A percentile compares a stretch with the other conserved stretches of the same genome.
phyloP scores from a whole-genome alignment of 805 yeast species.

The Torulaspora quercuum region DNA sequence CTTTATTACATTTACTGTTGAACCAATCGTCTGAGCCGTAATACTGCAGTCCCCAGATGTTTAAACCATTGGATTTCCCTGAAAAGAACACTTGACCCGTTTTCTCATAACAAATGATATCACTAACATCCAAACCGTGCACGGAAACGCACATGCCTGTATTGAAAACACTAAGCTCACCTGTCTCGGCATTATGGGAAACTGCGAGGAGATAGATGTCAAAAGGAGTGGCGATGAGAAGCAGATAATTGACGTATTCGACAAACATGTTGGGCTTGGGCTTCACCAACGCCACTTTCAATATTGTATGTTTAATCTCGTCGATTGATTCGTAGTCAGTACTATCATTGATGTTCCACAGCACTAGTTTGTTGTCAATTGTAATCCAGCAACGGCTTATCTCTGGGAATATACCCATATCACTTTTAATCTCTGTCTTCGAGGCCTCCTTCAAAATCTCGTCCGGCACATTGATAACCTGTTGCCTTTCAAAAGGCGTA shows the following conservation, averaged over 20 bases:
- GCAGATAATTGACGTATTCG: slow-evolving; percentile 64
- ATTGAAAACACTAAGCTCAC: slow-evolving; percentile 66
- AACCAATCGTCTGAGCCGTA: slow-evolving; percentile 84
- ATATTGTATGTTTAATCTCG: slow-evolving; percentile 72
- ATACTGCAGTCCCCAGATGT: slow-evolving; percentile 86
- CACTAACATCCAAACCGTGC: slow-evolving; percentile 70
- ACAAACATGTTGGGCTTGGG: slow-evolving; percentile 83
- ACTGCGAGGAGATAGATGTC: slow-evolving; percentile 76
- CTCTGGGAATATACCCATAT: slow-evolving; percentile 81
- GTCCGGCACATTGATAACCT: slow-evolving; percentile 73
- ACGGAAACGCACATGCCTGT: slow-evolving; percentile 78
- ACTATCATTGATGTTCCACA: slow-evolving; percentile 74
- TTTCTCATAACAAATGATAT: slow-evolving; percentile 53
- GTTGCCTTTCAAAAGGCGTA: slow-evolving; percentile 73
- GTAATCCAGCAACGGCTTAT: slow-evolving; percentile 82
- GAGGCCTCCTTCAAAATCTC: slow-evolving; percentile 69
- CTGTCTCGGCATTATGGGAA: slow-evolving; percentile 44
- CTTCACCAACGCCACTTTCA: slow-evolving; percentile 69
- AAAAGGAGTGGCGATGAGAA: slow-evolving; percentile 75
- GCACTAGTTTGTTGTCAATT: slow-evolving; percentile 70
- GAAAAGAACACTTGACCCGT: slow-evolving; percentile 82
- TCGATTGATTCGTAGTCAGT: slow-evolving; percentile 77
- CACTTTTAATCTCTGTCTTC: slow-evolving; percentile 59
- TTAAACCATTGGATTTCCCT: slow-evolving; percentile 71
- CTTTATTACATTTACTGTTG: slow-evolving; percentile 74